Conservation (phyloP, 768 basidiomycete genomes). For the Leccinum pellstonianum region DNA sequence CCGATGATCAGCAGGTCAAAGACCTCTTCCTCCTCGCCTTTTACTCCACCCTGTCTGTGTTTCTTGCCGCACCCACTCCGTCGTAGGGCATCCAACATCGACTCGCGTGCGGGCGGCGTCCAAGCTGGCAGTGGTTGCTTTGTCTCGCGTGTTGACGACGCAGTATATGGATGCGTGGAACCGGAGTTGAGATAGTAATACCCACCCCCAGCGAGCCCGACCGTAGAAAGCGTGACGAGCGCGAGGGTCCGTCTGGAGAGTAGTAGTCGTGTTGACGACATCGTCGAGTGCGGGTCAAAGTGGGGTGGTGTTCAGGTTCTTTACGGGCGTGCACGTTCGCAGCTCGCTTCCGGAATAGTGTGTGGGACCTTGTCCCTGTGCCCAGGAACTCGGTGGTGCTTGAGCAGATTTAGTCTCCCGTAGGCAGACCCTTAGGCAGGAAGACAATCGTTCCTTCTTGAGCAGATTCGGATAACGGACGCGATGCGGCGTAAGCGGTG, state of each 20-base stretch:
- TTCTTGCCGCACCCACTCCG: constrained; percentile 7
- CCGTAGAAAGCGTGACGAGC: constrained; percentile 51
- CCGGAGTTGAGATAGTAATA: constrained; percentile 77
- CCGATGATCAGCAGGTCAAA: constrained; percentile 87
- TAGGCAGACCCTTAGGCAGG: too few relatives aligned
- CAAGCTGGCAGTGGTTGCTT: constrained; percentile 76
- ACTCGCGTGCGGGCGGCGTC: constrained; percentile 69
- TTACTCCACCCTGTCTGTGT: constrained; percentile 32
- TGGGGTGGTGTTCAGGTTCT: not conserved
- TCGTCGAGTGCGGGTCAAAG: not conserved
- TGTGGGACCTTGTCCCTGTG: not conserved
- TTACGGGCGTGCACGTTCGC: not conserved
- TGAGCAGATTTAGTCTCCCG: not conserved
- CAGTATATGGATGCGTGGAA: constrained; percentile 51
- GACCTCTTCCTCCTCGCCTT: constrained; percentile 51
- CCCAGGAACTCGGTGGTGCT: not conserved
- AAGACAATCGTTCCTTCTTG: too few relatives aligned
- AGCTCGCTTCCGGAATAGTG: not conserved
- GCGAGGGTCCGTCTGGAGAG: constrained; percentile 59
- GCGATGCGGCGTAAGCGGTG: not conserved
- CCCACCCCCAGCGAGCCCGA: constrained; percentile 53
- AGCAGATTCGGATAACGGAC: not conserved
- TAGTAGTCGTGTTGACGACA: constrained; percentile 27
- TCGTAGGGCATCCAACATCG: constrained; percentile 58
- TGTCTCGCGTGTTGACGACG: constrained; percentile 57